Conservation (phyloP, 345 rosid species). For the Citrus reticulata region DNA sequence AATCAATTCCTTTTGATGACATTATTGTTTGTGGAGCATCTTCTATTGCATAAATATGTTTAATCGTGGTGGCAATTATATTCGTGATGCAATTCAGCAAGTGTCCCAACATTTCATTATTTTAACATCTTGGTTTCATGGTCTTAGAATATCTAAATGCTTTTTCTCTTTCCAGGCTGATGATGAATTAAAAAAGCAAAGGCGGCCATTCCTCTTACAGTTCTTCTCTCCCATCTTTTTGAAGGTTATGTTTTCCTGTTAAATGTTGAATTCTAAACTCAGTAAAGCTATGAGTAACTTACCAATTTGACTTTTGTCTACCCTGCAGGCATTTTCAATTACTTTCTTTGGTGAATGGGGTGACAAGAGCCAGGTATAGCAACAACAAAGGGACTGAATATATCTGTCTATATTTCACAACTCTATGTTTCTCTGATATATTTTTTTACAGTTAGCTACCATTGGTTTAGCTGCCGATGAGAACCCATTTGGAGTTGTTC, state of each 20-base stretch:
- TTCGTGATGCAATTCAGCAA: background rate
- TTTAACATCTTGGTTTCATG: background rate
- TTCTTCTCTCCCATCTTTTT: slow-evolving; percentile 86
- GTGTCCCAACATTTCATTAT: background rate
- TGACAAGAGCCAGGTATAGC: slow-evolving; percentile 88
- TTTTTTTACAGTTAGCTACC: slow-evolving; percentile 69
- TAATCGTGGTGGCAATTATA: background rate
- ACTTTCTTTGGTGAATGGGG: slow-evolving; percentile 99
- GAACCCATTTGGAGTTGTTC: slow-evolving; percentile 82
- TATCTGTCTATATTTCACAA: slow-evolving; percentile 6
- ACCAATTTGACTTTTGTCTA: slow-evolving; percentile 11
- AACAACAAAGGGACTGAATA: background rate
- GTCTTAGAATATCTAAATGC: background rate
- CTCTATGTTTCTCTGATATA: slow-evolving; percentile 6
- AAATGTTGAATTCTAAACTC: background rate
- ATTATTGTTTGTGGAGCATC: background rate
- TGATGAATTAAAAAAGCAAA: slow-evolving; percentile 69
- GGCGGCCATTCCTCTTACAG: slow-evolving; percentile 59
- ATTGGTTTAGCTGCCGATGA: slow-evolving; percentile 97
- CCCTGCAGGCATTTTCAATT: slow-evolving; percentile 85
- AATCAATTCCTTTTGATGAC: background rate
- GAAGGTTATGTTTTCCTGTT: slow-evolving; percentile 44
- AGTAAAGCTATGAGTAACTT: background rate
- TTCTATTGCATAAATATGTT: background rate
- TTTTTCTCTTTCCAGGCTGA: slow-evolving; percentile 42